Conservation (phyloP, 2,329 filamentous ascomycete species). For the Colletotrichum sp. region DNA sequence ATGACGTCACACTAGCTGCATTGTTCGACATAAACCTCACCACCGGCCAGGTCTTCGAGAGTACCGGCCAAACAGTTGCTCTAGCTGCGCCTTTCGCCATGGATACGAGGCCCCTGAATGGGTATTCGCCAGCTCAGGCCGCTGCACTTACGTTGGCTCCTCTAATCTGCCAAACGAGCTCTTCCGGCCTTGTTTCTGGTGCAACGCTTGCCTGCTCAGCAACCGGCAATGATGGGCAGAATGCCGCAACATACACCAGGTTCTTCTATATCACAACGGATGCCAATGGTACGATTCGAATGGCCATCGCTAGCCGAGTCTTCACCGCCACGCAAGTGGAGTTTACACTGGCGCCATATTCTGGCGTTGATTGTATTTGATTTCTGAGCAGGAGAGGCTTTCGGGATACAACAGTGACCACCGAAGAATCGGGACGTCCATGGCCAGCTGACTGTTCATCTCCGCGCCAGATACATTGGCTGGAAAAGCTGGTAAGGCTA, state of each 20-base stretch:
- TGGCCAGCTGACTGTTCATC: no score
- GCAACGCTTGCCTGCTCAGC: not conserved
- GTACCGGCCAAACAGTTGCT: not conserved
- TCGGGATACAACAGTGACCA: not conserved
- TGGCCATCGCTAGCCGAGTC: not conserved
- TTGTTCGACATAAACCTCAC: not conserved
- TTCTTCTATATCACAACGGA: not conserved
- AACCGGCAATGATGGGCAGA: not conserved
- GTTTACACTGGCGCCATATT: not conserved
- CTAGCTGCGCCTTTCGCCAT: not conserved
- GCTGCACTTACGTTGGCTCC: not conserved
- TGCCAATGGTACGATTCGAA: not conserved
- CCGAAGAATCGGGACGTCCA: not conserved
- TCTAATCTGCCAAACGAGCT: not conserved
- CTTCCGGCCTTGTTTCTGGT: not conserved
- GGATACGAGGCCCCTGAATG: not conserved
- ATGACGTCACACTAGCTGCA: not conserved
- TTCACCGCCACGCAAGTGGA: not conserved
- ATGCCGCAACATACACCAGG: not conserved
- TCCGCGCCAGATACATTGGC: no score
- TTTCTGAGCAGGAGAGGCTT: rapidly evolving
- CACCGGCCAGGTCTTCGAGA: not conserved
- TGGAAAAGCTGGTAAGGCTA: no score
- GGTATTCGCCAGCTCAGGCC: not conserved
- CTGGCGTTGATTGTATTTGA: not conserved